Percentiles rank a stretch among this genome's conserved stretches.
phyloP scores from a whole-genome alignment of 495 filamentous ascomycete species.

The Aspergillus egyptiacus region DNA sequence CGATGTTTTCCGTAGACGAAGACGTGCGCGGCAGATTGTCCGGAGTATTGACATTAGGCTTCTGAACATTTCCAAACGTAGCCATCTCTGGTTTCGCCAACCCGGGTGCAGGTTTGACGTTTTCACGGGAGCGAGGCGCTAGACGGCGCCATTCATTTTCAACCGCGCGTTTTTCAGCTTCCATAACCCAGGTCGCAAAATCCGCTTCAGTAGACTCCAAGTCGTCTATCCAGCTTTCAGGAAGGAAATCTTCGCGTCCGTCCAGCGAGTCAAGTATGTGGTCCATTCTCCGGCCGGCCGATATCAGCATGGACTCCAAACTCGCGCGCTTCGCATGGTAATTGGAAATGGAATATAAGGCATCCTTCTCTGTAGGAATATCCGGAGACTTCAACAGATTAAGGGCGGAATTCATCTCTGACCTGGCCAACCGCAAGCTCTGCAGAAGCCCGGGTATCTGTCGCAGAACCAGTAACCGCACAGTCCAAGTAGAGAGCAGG shows the following conservation, averaged over 20 bases:
- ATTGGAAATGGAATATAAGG: slow-evolving; percentile 40
- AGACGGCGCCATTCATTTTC: slow-evolving; percentile 38
- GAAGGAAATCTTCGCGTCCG: slow-evolving; percentile 73
- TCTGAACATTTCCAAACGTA: not conserved
- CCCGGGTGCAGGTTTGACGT: not conserved
- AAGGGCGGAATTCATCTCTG: slow-evolving; percentile 59
- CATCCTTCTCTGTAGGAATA: slow-evolving; percentile 13
- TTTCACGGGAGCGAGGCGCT: slow-evolving; percentile 10
- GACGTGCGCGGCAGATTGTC: not conserved
- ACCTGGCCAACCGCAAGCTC: slow-evolving; percentile 58
- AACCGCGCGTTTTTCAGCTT: slow-evolving; percentile 41
- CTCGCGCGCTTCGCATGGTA: slow-evolving; percentile 57
- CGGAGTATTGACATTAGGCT: not conserved
- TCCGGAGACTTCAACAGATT: slow-evolving; percentile 44
- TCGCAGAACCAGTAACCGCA: slow-evolving; percentile 66
- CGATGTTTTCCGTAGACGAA: not conserved
- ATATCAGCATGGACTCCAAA: slow-evolving; percentile 62
- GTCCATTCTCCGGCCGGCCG: slow-evolving; percentile 69
- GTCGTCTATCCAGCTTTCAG: slow-evolving; percentile 79
- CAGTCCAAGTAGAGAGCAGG: slow-evolving; percentile 67
- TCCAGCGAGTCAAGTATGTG: slow-evolving; percentile 79
- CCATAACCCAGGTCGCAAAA: slow-evolving; percentile 72
- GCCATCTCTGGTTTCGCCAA: not conserved
- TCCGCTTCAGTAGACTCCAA: slow-evolving; percentile 74
- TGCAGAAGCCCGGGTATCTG: slow-evolving; percentile 62